A percentile compares a stretch with the other conserved stretches of the same genome.
Conservation (phyloP, 768 basidiomycete genomes). For the Boletellus sp. region DNA sequence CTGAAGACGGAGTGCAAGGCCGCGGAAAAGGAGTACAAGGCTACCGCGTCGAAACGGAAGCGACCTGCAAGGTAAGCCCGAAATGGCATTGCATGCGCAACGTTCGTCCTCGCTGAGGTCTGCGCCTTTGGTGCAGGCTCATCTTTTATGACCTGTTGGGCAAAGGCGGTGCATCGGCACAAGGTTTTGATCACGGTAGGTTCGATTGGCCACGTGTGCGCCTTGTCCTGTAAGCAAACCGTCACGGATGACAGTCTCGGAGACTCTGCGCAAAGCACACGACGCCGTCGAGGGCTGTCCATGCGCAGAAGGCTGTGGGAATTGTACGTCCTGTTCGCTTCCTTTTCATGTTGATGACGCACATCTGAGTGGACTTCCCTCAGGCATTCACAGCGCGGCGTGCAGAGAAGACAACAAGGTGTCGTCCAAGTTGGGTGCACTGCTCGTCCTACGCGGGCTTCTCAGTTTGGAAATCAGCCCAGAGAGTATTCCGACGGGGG, state of each 20-base stretch:
- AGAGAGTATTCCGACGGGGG: slow-evolving; percentile 35
- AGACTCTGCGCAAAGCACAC: slow-evolving; percentile 57
- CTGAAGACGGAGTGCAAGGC: slow-evolving; percentile 82
- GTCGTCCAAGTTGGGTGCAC: slow-evolving; percentile 71
- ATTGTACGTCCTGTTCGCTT: slow-evolving; percentile 46
- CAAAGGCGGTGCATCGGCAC: slow-evolving; percentile 67
- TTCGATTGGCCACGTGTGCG: neutral
- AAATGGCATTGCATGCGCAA: neutral
- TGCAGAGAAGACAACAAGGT: slow-evolving; percentile 76
- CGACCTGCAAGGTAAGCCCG: slow-evolving; percentile 48
- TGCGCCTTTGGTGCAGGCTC: slow-evolving; percentile 41
- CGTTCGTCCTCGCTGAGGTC: neutral
- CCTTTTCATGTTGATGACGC: neutral
- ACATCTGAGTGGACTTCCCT: neutral
- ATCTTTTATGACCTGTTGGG: slow-evolving; percentile 78
- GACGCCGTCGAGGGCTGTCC: slow-evolving; percentile 54
- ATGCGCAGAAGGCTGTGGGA: slow-evolving; percentile 66
- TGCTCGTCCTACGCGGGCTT: slow-evolving; percentile 58
- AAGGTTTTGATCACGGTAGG: slow-evolving; percentile 79
- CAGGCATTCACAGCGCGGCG: slow-evolving; percentile 62
- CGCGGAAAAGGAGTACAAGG: slow-evolving; percentile 67
- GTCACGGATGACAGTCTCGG: slow-evolving; percentile 40
- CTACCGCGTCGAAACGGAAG: slow-evolving; percentile 50
- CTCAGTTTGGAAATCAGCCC: slow-evolving; percentile 44
- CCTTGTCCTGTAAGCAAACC: neutral